Evolutionary conservation across 495 filamentous ascomycete species (phyloP).

Genomic region (Trichodelitschia bisporula): DNA sequence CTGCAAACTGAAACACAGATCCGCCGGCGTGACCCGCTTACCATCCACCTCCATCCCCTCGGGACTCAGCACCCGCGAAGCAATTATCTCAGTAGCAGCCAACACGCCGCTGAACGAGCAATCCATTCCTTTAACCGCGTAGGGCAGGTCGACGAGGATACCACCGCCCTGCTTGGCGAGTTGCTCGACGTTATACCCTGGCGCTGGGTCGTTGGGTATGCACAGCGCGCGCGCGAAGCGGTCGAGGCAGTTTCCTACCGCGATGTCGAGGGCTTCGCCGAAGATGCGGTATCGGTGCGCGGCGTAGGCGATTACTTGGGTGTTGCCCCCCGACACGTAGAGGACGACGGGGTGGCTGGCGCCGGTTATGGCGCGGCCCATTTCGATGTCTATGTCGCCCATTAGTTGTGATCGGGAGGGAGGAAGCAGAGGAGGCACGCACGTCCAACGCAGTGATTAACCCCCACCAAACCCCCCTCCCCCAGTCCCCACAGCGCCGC

Average conservation of each 20-base stretch:
- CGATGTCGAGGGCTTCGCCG: constrained; percentile 90
- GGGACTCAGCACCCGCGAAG: constrained; percentile 27
- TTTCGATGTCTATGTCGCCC: constrained; percentile 48
- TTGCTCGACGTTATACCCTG: constrained; percentile 96
- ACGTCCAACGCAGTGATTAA: constrained; percentile 96
- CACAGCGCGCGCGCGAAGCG: constrained; percentile 74
- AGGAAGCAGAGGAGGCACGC: constrained; percentile 11
- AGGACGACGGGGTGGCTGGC: constrained; percentile 82
- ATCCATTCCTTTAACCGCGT: constrained; percentile 96
- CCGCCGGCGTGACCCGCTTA: constrained; percentile 45
- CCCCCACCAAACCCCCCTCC: constrained; percentile 63
- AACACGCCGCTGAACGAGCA: constrained; percentile 85
- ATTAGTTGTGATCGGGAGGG: not conserved
- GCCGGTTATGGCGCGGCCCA: constrained; percentile 84
- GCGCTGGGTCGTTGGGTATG: constrained; percentile 88
- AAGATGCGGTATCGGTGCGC: constrained; percentile 90
- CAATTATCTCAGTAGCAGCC: constrained; percentile 54
- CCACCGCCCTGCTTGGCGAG: constrained; percentile 48
- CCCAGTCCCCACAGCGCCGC: constrained; percentile 70
- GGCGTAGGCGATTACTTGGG: constrained; percentile 93
- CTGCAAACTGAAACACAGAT: constrained; percentile 84
- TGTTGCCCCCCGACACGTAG: constrained; percentile 93
- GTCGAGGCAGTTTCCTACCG: constrained; percentile 92
- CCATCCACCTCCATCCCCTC: not conserved
- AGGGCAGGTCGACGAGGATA: constrained; percentile 65